A percentile compares a stretch with the other conserved stretches of the same genome.
Conservation (phyloP, 148 eudicot genomes). For the Oxyria digyna region DNA sequence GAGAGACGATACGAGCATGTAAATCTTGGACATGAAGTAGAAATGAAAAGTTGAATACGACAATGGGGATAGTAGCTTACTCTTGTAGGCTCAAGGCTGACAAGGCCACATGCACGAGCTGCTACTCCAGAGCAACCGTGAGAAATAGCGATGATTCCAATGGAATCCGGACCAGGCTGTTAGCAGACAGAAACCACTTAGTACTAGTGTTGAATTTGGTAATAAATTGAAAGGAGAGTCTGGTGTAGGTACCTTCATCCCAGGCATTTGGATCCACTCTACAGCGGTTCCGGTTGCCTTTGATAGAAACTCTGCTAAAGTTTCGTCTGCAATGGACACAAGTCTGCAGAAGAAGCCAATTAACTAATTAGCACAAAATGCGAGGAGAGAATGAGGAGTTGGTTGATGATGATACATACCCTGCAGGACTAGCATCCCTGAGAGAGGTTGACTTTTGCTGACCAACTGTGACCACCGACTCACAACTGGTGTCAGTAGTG, state of each 20-base stretch:
- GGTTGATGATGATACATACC: conserved; percentile 18
- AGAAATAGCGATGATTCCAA: conserved; percentile 43
- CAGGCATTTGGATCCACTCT: conserved; percentile 52
- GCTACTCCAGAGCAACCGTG: conserved; percentile 46
- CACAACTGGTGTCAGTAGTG: conserved; percentile 48
- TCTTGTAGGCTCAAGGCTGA: conserved; percentile 37
- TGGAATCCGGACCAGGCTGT: conserved; percentile 51
- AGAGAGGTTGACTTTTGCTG: conserved; percentile 36
- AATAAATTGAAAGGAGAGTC: neutral
- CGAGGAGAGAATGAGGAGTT: neutral
- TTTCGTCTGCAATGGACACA: conserved; percentile 40
- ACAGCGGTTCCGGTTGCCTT: conserved; percentile 55
- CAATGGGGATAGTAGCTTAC: conserved; percentile 14
- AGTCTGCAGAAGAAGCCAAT: conserved; percentile 22
- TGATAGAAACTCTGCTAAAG: conserved; percentile 7
- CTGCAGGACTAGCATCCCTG: conserved; percentile 62
- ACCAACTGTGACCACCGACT: conserved; percentile 46
- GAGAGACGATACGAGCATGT: neutral
- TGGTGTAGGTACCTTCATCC: conserved; percentile 33
- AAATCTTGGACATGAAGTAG: neutral
- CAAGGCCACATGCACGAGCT: conserved; percentile 55
- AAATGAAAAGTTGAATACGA: neutral
- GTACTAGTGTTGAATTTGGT: too few relatives aligned
- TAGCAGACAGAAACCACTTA: too few relatives aligned
- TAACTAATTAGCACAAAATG: too few relatives aligned